Percentiles rank a stretch among this genome's conserved stretches.
phyloP scores from a whole-genome alignment of 1,284 basidiomycete species.

The Polyporus tsugae region DNA sequence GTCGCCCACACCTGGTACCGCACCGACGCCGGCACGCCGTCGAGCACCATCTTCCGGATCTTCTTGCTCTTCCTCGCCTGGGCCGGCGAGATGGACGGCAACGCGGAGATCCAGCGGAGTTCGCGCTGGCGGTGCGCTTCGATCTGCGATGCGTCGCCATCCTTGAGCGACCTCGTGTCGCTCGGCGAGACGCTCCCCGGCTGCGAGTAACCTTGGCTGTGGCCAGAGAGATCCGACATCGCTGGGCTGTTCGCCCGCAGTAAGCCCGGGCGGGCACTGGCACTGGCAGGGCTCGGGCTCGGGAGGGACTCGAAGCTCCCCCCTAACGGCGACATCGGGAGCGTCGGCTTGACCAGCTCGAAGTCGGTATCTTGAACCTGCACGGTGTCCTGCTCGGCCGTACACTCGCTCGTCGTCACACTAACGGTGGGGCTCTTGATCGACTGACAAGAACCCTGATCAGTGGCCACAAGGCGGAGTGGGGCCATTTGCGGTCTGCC shows the following conservation, averaged over 20 bases:
- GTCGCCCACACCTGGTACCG: slow-evolving; percentile 89
- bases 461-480: slow-evolving; percentile 27
- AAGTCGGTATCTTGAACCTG: slow-evolving; percentile 84
- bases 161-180: slow-evolving; percentile 17
- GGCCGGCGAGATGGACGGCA: slow-evolving; percentile 67
- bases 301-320: slow-evolving; percentile 56
- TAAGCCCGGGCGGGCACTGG: slow-evolving; percentile 40
- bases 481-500: slow-evolving; percentile 24
- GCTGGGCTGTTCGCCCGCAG: slow-evolving; percentile 61
- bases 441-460: slow-evolving; percentile 19
- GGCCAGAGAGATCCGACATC: slow-evolving; percentile 49
- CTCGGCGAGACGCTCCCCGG: slow-evolving; percentile 15
- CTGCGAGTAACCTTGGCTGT: slow-evolving; percentile 21
- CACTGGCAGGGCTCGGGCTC: slow-evolving; percentile 26
- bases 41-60: slow-evolving; percentile 79
- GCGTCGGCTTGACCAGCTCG: slow-evolving; percentile 71
- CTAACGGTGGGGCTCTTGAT: slow-evolving; percentile 44
- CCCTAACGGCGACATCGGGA: slow-evolving; percentile 54
- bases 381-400: slow-evolving; percentile 54
- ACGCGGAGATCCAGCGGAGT: slow-evolving; percentile 76
- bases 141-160: slow-evolving; percentile 22
- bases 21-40: slow-evolving; percentile 86
- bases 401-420: slow-evolving; percentile 44
- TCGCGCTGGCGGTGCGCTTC: slow-evolving; percentile 82
- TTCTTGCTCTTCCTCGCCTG: slow-evolving; percentile 86